Percentiles rank a stretch among this genome's conserved stretches.
Conservation (phyloP, 768 basidiomycete species). For the Podaxis mareebaensis region DNA sequence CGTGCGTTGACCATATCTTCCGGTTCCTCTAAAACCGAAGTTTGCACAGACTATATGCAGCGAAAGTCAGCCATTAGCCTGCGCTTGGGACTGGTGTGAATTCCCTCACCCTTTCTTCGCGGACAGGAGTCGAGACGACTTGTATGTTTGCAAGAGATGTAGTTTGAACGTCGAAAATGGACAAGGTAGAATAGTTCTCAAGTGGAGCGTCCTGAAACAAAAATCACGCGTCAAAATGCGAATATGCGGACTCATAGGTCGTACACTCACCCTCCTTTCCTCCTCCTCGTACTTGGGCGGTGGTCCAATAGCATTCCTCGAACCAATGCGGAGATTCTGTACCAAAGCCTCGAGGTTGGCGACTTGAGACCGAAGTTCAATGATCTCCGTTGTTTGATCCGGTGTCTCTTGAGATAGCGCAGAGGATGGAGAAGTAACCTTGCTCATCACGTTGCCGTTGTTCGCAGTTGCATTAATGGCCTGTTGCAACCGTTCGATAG, state of each 20-base stretch:
- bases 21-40: constrained; percentile 34
- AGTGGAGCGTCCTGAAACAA: not conserved
- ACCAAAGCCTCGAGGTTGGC: constrained; percentile 36
- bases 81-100: not conserved
- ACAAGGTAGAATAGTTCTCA: not conserved
- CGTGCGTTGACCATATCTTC: constrained; percentile 52
- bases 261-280: constrained; percentile 27
- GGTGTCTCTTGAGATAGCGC: not conserved
- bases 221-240: not conserved
- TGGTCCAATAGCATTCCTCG: constrained; percentile 28
- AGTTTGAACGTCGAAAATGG: constrained; percentile 19
- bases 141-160: not conserved
- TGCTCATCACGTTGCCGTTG: constrained; percentile 3
- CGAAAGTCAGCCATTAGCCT: not conserved
- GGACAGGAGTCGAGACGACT: not conserved
- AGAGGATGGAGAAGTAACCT: not conserved
- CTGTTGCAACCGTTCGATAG: constrained; percentile 49
- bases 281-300: constrained; percentile 42
- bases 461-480: constrained; percentile 29
- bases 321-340: constrained; percentile 35
- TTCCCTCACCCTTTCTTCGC: constrained; percentile 8
- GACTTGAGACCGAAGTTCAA: constrained; percentile 38
- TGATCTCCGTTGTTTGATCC: constrained; percentile 26
- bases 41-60: constrained; percentile 22
- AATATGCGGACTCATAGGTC: not conserved